Evolutionary conservation across 805 yeast species (phyloP), one percentile per base, ranked within the genome.

Genomic region (Yarrowia sp.): DNA sequence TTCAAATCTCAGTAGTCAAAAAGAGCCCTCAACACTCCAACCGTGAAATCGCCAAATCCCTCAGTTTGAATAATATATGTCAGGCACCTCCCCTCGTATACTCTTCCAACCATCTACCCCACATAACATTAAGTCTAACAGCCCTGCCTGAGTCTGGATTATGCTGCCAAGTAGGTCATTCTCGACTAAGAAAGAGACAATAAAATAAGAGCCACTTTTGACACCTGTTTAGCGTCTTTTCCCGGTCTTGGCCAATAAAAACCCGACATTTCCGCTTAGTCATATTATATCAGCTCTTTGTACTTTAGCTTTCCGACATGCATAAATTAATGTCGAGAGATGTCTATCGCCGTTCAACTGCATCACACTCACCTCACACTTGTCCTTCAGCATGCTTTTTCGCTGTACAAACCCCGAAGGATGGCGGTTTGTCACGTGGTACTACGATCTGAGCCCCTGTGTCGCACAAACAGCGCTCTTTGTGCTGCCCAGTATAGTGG

Each of bases 391-490:
- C 26, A 53, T 40, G 45, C 16, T 56, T 1, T 26, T 42, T 4
- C 41, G 49, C 49, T 56, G 64, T 42, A 56, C 40, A 8, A 42
- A 45, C 7, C 52, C 52, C 2, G 67, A 63, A 15, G 67, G 67
- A 9, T 63, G 67, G 67, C 12, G 11, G 40, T 8, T 19, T 4
- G 48, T 63, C 12, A 48, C 67, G 12, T 63, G 56, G 55, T 63
- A 63, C 56, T 63, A 63, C 48, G 67, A 63, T 10, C 46, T 63
- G 26, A 63, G 56, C n/a, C 67, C 67, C 5, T 63, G 67, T 22
- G 56, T 63, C 3, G 14, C 56, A 9, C 67, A 63, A 8, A 63
- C 67, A 8, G 65, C 52, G 14, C 35, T 59, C 19, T 59, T 59
- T 45, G 52, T 35, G 65, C 42, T 59, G 2, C 65, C 65, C 0